A percentile compares a stretch with the other conserved stretches of the same genome.
Evolutionary conservation across 371 early-diverging fungal genomes (phyloP).

Genomic region (Mucor ambiguus): DNA sequence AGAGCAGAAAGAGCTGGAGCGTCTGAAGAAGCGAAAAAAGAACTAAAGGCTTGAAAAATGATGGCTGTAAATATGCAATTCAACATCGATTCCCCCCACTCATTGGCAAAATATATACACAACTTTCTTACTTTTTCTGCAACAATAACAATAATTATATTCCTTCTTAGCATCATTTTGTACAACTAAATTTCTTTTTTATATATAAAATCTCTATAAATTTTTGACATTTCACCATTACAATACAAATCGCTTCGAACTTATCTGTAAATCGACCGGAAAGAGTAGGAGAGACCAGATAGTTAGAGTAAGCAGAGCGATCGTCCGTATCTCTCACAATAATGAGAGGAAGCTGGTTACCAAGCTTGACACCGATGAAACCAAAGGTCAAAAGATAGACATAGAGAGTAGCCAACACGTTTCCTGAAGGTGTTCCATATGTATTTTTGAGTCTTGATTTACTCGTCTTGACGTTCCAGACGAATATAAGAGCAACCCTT

Average conservation of each 20-base stretch:
- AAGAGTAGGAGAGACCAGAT: conserved; percentile 9
- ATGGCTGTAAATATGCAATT: conserved; percentile 1
- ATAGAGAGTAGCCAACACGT: conserved; percentile 10
- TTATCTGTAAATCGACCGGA: no score
- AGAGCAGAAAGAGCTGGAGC: conserved; percentile 69
- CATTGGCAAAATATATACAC: background rate
- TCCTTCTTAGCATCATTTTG: background rate
- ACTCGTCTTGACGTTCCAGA: conserved; percentile 10
- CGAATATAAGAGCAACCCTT: conserved; percentile 4
- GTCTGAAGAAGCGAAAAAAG: conserved; percentile 61
- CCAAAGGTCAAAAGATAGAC: conserved; percentile 4
- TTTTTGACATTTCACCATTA: background rate
- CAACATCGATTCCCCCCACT: background rate
- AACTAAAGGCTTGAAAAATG: conserved; percentile 3
- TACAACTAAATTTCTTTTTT: background rate
- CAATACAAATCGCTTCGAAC: no score
- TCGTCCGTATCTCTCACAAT: conserved; percentile 8
- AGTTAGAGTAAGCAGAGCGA: background rate
- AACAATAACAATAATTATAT: conserved; percentile 1
- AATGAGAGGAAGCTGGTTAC: conserved; percentile 9
- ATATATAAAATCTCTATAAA: background rate
- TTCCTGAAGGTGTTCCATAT: conserved; percentile 7
- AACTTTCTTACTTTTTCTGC: background rate
- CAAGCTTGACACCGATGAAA: conserved; percentile 10
- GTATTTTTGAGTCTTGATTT: conserved; percentile 7